These are phyloP conservation scores for Eucalyptus sp. DNA, from an alignment of 345 rosid genomes.

Conservation along the genomic window DNA sequence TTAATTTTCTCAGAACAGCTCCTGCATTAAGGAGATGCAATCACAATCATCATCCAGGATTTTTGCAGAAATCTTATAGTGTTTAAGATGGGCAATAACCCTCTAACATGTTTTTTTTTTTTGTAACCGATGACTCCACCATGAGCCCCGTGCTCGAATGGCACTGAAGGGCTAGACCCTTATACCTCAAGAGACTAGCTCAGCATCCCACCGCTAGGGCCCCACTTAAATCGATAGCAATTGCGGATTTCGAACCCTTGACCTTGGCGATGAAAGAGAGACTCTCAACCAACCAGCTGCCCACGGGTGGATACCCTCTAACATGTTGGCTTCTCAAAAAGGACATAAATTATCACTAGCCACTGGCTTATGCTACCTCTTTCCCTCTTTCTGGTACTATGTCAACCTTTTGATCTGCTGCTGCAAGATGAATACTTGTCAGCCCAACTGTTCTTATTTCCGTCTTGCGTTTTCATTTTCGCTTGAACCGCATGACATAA, in stretches of 20 bases:
- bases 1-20: background rate
- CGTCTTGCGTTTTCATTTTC: background rate
- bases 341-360: background rate
- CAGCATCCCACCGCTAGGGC: too few relatives aligned
- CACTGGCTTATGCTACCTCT: background rate
- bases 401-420: background rate
- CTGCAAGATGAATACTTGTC: background rate
- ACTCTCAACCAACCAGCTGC: too few relatives aligned
- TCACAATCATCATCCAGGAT: background rate
- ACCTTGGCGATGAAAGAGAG: too few relatives aligned
- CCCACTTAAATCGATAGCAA: too few relatives aligned
- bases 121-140: too few relatives aligned
- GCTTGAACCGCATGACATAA: background rate
- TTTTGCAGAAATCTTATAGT: background rate
- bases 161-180: too few relatives aligned
- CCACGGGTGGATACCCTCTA: too few relatives aligned
- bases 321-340: background rate
- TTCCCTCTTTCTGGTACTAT: background rate
- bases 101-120: background rate
- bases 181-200: too few relatives aligned
- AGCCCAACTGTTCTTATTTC: background rate
- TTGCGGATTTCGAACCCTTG: too few relatives aligned
- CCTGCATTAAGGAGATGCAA: accelerated
- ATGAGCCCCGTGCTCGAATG: too few relatives aligned
- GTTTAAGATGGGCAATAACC: background rate